phyloP scores from a whole-genome alignment of 108 stramenopile genomes.

The Asterionellopsis glacialis region DNA sequence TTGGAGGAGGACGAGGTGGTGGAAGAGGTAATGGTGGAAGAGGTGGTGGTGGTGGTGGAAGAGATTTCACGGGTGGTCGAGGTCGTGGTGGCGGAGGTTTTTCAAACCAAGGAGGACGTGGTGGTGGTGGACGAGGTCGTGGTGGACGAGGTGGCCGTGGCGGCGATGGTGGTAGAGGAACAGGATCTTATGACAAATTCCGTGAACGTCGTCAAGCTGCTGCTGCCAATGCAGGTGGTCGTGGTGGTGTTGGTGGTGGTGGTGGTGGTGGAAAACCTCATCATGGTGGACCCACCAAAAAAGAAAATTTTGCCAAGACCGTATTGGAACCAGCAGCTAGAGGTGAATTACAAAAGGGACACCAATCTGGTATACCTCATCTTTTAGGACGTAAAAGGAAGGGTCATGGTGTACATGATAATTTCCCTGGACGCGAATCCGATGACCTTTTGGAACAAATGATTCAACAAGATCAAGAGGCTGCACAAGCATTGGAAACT shows the following conservation, averaged over 20 bases:
- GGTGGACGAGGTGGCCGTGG: neutral
- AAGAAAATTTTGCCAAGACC: slow-evolving; percentile 28
- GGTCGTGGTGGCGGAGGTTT: neutral
- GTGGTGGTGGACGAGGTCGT: neutral
- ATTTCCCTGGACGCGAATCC: slow-evolving; percentile 7
- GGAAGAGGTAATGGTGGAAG: too few relatives aligned
- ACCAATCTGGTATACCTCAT: slow-evolving; percentile 58
- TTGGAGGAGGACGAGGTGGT: too few relatives aligned
- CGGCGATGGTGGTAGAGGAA: neutral
- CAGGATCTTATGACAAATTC: too few relatives aligned
- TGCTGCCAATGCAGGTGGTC: neutral
- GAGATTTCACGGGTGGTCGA: too few relatives aligned
- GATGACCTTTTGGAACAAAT: slow-evolving; percentile 19
- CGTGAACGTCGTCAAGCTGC: too few relatives aligned
- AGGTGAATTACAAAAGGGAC: slow-evolving; percentile 36
- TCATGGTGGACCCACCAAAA: slow-evolving; percentile 7
- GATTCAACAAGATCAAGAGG: slow-evolving; percentile 11
- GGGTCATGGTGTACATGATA: slow-evolving; percentile 46
- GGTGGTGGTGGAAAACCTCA: neutral
- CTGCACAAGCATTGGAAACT: slow-evolving; percentile 3
- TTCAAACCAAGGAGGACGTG: neutral
- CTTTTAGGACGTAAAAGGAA: slow-evolving; percentile 50
- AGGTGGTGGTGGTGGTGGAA: too few relatives aligned
- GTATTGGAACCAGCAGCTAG: slow-evolving; percentile 39
- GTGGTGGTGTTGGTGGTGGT: too few relatives aligned